Conservation (phyloP, 2,329 filamentous ascomycete species). For the Penicillium hesseltinei region DNA sequence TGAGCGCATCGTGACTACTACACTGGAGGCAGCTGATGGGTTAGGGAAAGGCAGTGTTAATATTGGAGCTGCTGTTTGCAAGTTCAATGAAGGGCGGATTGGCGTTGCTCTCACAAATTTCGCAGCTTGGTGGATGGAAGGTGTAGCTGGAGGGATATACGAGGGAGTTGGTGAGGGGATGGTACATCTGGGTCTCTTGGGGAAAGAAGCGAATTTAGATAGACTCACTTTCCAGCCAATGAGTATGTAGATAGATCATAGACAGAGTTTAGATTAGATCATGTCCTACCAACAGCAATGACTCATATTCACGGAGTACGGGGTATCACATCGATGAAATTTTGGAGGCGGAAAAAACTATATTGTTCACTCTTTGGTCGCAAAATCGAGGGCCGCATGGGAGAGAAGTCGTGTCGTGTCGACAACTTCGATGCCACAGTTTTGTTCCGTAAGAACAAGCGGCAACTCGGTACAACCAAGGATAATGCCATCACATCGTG, state of each 20-base stretch:
- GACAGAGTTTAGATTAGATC: neutral
- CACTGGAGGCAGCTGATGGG: slow-evolving; percentile 54
- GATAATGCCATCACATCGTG: slow-evolving; percentile 9
- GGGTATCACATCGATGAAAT: neutral
- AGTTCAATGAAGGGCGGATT: slow-evolving; percentile 64
- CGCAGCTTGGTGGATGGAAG: slow-evolving; percentile 61
- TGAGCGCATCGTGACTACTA: slow-evolving; percentile 54
- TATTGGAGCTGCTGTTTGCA: slow-evolving; percentile 56
- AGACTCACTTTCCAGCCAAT: slow-evolving; percentile 11
- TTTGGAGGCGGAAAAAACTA: neutral
- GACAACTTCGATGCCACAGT: slow-evolving; percentile 7
- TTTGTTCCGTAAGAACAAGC: slow-evolving; percentile 7
- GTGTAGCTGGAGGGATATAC: slow-evolving; percentile 64
- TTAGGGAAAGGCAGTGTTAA: slow-evolving; percentile 54
- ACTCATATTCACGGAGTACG: neutral
- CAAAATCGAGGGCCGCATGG: slow-evolving; percentile 9
- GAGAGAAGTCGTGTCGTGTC: slow-evolving; percentile 9
- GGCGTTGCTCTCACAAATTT: slow-evolving; percentile 58
- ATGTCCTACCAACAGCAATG: neutral
- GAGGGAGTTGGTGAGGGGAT: slow-evolving; percentile 61
- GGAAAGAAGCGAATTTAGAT: slow-evolving; percentile 19
- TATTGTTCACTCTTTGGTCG: neutral
- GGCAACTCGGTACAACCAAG: slow-evolving; percentile 11
- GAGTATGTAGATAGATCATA: neutral
- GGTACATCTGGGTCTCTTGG: slow-evolving; percentile 42